Percentiles rank a stretch among this genome's conserved stretches.
Evolutionary conservation across 495 filamentous ascomycete species (phyloP).

Genomic region (Evansstolkia leycettana): DNA sequence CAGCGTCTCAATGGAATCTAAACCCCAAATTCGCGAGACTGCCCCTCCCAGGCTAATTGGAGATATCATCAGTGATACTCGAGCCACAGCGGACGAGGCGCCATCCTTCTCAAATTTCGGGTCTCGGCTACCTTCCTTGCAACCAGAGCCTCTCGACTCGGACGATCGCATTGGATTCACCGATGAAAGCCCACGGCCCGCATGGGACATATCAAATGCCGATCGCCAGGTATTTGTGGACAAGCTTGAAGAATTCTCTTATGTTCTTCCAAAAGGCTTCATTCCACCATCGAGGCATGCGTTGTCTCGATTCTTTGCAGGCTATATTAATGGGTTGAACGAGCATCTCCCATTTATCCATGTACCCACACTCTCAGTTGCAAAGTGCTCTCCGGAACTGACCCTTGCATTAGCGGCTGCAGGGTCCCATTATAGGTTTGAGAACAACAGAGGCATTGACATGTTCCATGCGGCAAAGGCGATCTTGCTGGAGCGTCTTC

Average conservation of each 20-base stretch:
- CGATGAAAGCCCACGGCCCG: conserved; percentile 35
- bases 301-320: conserved; percentile 34
- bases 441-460: conserved; percentile 52
- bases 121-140: conserved; percentile 55
- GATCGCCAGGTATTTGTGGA: conserved; percentile 51
- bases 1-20: conserved; percentile 26
- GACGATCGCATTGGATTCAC: conserved; percentile 36
- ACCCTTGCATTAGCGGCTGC: conserved; percentile 35
- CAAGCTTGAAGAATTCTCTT: conserved; percentile 53
- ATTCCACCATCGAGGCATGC: conserved; percentile 40
- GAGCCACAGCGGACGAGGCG: conserved; percentile 24
- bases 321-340: conserved; percentile 37
- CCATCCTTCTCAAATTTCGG: conserved; percentile 53
- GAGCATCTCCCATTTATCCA: conserved; percentile 40
- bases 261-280: conserved; percentile 54
- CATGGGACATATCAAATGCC: conserved; percentile 53
- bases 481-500: conserved; percentile 33
- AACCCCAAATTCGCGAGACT: conserved; percentile 20
- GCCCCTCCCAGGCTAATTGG: conserved; percentile 18
- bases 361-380: conserved; percentile 33
- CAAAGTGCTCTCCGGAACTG: conserved; percentile 32
- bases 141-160: conserved; percentile 49
- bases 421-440: conserved; percentile 46
- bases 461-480: conserved; percentile 54
- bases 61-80: conserved; percentile 26